Conservation (phyloP, 495 filamentous ascomycete genomes). For the Achaetomiella virescens region DNA sequence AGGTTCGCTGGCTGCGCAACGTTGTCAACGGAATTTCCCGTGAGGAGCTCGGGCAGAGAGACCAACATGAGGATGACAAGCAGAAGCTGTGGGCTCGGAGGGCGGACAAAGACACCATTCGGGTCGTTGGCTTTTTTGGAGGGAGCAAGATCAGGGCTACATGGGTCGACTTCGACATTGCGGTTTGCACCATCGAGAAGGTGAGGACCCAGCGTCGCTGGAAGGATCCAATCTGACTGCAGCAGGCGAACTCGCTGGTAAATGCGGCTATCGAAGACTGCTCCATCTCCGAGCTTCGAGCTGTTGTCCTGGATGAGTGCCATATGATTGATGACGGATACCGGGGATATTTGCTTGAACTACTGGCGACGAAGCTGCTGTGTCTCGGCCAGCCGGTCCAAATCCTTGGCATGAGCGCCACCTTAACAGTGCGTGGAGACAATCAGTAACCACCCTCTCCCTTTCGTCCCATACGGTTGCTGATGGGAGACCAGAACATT, state of each 20-base stretch:
- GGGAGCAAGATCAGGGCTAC: constrained; percentile 58
- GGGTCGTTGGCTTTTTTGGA: constrained; percentile 69
- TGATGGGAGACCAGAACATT: constrained; percentile 51
- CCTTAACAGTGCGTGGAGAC: constrained; percentile 53
- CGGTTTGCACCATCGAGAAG: constrained; percentile 81
- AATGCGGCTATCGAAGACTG: constrained; percentile 71
- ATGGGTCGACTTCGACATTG: constrained; percentile 75
- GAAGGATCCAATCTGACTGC: background rate
- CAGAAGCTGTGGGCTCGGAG: constrained; percentile 37
- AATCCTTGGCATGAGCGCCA: constrained; percentile 80
- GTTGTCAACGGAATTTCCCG: constrained; percentile 60
- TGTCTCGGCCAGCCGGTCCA: constrained; percentile 64
- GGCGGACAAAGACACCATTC: constrained; percentile 45
- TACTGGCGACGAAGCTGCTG: constrained; percentile 73
- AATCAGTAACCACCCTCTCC: background rate
- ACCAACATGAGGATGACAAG: constrained; percentile 12
- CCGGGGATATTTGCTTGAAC: constrained; percentile 73
- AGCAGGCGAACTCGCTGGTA: constrained; percentile 70
- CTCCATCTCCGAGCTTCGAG: constrained; percentile 55
- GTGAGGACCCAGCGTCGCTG: constrained; percentile 29
- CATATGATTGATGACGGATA: constrained; percentile 78
- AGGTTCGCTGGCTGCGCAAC: constrained; percentile 68
- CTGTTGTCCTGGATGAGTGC: constrained; percentile 72
- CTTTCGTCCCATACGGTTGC: background rate
- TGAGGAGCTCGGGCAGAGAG: constrained; percentile 17